Evolutionary conservation across 2,329 filamentous ascomycete genomes (phyloP).

Genomic region (Cercospora nicotianae): DNA sequence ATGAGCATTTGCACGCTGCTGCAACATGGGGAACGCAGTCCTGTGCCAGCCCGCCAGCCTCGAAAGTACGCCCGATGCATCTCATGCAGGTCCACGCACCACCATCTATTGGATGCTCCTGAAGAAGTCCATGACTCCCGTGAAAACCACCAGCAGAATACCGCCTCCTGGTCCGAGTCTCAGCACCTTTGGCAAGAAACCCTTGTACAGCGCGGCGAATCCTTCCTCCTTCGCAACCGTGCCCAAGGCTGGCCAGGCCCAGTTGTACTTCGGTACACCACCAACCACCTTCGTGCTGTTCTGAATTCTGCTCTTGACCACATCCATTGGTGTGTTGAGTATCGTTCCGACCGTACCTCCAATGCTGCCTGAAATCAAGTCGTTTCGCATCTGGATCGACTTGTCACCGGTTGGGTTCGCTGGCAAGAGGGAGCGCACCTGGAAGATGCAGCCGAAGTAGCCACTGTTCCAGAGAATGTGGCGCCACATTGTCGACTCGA

Average conservation of each 20-base stretch:
- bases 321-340: constrained; percentile 93
- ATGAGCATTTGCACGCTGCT: not conserved
- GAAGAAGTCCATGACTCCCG: constrained; percentile 92
- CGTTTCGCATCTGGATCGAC: constrained; percentile 77
- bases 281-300: constrained; percentile 86
- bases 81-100: not conserved
- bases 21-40: not conserved
- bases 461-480: constrained; percentile 93
- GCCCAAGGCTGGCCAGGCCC: constrained; percentile 85
- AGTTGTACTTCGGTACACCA: constrained; percentile 90
- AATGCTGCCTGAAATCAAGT: constrained; percentile 79
- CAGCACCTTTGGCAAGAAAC: constrained; percentile 93
- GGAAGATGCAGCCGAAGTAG: constrained; percentile 98
- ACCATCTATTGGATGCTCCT: constrained; percentile 60
- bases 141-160: constrained; percentile 81
- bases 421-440: constrained; percentile 83
- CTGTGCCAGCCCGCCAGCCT: not conserved
- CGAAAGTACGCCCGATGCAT: not conserved
- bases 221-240: constrained; percentile 93
- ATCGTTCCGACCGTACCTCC: constrained; percentile 91
- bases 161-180: constrained; percentile 69
- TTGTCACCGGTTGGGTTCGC: constrained; percentile 69
- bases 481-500: constrained; percentile 95
- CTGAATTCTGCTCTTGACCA: constrained; percentile 97
- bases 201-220: constrained; percentile 90